Percentiles rank a stretch among this genome's conserved stretches.
These are phyloP conservation scores for Pestalotiopsis sp. DNA, from an alignment of 2,329 filamentous ascomycete genomes.

Conservation along the genomic window DNA sequence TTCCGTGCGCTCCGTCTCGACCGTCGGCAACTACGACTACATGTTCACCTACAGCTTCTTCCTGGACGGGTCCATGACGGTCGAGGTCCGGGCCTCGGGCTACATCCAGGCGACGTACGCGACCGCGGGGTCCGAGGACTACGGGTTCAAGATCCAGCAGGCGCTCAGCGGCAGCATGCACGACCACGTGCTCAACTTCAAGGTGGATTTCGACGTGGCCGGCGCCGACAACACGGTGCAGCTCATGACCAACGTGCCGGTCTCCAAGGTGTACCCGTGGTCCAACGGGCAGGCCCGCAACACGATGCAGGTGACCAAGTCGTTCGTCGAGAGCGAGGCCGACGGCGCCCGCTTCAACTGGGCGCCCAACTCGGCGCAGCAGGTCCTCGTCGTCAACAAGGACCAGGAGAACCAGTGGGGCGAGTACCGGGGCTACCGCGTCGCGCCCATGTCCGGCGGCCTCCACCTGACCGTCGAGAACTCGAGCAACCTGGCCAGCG, in stretches of 20 bases:
- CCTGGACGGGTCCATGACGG: conserved; percentile 36
- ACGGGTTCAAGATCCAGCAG: conserved; percentile 20
- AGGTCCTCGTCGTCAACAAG: conserved; percentile 39
- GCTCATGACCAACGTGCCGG: conserved; percentile 26
- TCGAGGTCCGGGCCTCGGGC: conserved; percentile 36
- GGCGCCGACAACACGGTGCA: conserved; percentile 23
- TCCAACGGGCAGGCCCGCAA: conserved; percentile 31
- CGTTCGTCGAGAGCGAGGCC: conserved; percentile 18
- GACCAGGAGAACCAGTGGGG: conserved; percentile 40
- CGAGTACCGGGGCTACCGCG: conserved; percentile 41
- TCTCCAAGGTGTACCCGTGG: conserved; percentile 24
- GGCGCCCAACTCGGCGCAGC: conserved; percentile 35
- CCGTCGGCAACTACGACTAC: conserved; percentile 44
- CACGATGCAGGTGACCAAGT: conserved; percentile 26
- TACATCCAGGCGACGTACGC: conserved; percentile 32
- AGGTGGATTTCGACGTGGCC: conserved; percentile 24
- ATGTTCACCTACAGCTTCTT: conserved; percentile 33
- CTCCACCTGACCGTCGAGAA: conserved; percentile 34
- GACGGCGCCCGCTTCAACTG: conserved; percentile 26
- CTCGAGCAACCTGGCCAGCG: conserved; percentile 34
- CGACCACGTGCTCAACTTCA: conserved; percentile 24
- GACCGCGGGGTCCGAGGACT: conserved; percentile 13
- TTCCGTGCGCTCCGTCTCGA: conserved; percentile 22
- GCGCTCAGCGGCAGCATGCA: conserved; percentile 22
- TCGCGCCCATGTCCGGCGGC: conserved; percentile 33